Percentiles rank a stretch among this genome's conserved stretches.
Conservation (phyloP, 2,329 filamentous ascomycete species). For the Exophiala sideris region DNA sequence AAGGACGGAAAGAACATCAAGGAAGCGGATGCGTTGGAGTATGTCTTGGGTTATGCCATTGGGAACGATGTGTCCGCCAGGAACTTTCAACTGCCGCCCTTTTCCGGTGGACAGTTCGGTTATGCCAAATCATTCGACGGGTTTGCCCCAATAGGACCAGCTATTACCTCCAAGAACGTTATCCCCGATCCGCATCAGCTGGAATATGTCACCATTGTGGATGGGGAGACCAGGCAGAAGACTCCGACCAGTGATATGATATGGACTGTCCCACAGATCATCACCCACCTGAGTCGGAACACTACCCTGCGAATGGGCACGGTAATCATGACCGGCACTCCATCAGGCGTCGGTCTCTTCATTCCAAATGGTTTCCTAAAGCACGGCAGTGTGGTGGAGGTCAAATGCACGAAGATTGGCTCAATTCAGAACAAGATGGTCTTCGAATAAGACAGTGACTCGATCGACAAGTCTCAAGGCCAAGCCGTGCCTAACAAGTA, state of each 20-base stretch:
- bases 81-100: slow-evolving; percentile 36
- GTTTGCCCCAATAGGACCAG: slow-evolving; percentile 43
- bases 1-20: slow-evolving; percentile 36
- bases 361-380: slow-evolving; percentile 31
- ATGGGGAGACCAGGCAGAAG: slow-evolving; percentile 36
- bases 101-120: slow-evolving; percentile 32
- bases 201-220: slow-evolving; percentile 32
- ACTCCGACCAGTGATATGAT: slow-evolving; percentile 37
- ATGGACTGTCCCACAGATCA: slow-evolving; percentile 34
- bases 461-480: too few relatives aligned
- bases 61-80: slow-evolving; percentile 39
- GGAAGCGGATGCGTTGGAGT: slow-evolving; percentile 31
- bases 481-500: too few relatives aligned
- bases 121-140: slow-evolving; percentile 38
- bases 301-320: slow-evolving; percentile 37
- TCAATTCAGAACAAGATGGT: slow-evolving; percentile 2
- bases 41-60: slow-evolving; percentile 38
- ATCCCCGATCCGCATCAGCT: slow-evolving; percentile 29
- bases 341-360: slow-evolving; percentile 41
- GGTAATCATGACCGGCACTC: slow-evolving; percentile 40
- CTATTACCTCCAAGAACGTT: slow-evolving; percentile 38
- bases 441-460: neutral
- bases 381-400: slow-evolving; percentile 4
- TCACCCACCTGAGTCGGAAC: slow-evolving; percentile 35
- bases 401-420: neutral